Percentiles rank a stretch among this genome's conserved stretches.
Evolutionary conservation across 306 rosid genomes (phyloP).

Genomic region (Cicer chorassanicum): DNA sequence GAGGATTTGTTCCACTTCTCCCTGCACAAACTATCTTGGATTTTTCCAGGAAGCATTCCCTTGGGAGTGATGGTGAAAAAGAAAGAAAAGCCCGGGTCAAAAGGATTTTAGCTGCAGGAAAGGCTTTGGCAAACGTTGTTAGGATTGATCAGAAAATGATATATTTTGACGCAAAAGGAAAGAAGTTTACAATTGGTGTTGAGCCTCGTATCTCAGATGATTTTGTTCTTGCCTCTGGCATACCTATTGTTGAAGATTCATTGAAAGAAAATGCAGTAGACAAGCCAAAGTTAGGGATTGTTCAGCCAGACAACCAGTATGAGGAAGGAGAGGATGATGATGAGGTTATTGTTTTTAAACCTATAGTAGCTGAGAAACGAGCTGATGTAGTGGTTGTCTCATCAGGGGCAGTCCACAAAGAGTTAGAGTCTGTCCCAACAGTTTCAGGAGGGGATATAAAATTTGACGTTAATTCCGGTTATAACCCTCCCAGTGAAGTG

Average conservation of each 20-base stretch:
- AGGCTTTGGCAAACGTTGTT: constrained; percentile 73
- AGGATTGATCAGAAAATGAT: constrained; percentile 67
- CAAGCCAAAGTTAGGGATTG: constrained; percentile 49
- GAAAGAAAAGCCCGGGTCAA: constrained; percentile 70
- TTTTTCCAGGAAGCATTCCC: constrained; percentile 79
- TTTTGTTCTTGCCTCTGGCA: constrained; percentile 48
- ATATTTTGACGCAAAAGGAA: constrained; percentile 66
- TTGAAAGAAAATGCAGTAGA: constrained; percentile 56
- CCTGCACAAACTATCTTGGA: constrained; percentile 93
- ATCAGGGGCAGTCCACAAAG: constrained; percentile 51
- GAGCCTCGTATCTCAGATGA: constrained; percentile 60
- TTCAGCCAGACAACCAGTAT: constrained; percentile 49
- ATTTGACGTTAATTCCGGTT: constrained; percentile 44
- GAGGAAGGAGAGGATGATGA: constrained; percentile 88
- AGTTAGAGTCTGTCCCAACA: constrained; percentile 48
- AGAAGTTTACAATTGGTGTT: constrained; percentile 69
- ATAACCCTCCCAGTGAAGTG: constrained; percentile 46
- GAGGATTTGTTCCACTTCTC: constrained; percentile 90
- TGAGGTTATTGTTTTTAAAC: constrained; percentile 95
- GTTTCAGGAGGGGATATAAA: constrained; percentile 55
- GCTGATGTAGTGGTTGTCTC: constrained; percentile 50
- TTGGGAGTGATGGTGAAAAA: constrained; percentile 78
- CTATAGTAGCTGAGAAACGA: constrained; percentile 72
- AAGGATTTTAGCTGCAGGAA: constrained; percentile 91
- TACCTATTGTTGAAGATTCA: constrained; percentile 45